Evolutionary conservation across 176 grass and related monocot species (phyloP).

Genomic region (Tillandsia leiboldiana): DNA sequence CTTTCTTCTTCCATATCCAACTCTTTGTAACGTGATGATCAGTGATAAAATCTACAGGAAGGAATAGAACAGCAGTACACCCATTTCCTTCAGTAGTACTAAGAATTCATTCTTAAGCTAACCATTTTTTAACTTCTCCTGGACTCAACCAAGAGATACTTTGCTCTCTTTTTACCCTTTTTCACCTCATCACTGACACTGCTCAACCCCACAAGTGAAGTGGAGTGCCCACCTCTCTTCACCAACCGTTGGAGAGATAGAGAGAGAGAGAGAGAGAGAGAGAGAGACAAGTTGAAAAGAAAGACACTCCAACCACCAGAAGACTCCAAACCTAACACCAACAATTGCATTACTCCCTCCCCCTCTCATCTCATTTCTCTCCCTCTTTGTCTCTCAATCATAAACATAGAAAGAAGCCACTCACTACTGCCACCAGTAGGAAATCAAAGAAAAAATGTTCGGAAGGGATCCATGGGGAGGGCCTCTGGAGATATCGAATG

Average conservation of each 20-base stretch:
- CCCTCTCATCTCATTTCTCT: slow-evolving; percentile 1
- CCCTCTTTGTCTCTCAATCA: slow-evolving; percentile 11
- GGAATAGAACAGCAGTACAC: neutral
- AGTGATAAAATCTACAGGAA: neutral
- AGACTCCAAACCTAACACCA: slow-evolving; percentile 36
- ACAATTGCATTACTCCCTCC: slow-evolving; percentile 16
- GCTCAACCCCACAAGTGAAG: slow-evolving; percentile 22
- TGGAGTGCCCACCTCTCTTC: slow-evolving; percentile 47
- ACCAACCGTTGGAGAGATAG: neutral
- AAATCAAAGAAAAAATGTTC: slow-evolving; percentile 48
- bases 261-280: slow-evolving; percentile 32
- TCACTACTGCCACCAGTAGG: neutral
- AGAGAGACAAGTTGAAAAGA: slow-evolving; percentile 12
- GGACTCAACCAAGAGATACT: neutral
- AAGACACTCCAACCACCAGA: slow-evolving; percentile 48
- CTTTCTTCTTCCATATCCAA: slow-evolving; percentile 1
- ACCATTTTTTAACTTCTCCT: neutral
- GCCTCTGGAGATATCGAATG: slow-evolving; percentile 70
- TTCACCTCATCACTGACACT: slow-evolving; percentile 8
- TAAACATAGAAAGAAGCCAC: neutral
- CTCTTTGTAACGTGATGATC: neutral
- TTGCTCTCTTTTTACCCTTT: slow-evolving; percentile 10
- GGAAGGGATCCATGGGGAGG: slow-evolving; percentile 91
- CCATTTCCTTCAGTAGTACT: neutral
- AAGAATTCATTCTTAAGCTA: neutral